Evolutionary conservation across 495 filamentous ascomycete genomes (phyloP), one percentile per base, ranked within the genome.

Genomic region (Xylona heveae): DNA sequence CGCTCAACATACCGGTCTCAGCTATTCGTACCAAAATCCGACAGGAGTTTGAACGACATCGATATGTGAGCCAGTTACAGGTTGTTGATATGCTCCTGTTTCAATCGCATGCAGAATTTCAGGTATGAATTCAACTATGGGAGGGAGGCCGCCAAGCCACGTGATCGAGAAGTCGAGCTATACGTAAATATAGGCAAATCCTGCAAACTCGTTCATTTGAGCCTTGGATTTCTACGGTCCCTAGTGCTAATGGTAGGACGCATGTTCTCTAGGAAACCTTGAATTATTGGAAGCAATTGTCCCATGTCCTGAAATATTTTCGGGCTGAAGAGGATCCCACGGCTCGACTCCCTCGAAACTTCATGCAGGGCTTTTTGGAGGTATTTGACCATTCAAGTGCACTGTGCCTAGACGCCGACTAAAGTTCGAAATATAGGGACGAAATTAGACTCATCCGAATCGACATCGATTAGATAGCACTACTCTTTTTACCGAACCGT

Each of bases 191-290:
- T 9, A 28, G 19, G 12, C 18, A 21, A 7, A 25, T 20, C 3
- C 20, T 14, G 34, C 9, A 7, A 24, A 31, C 10, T 21, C 19
- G 2, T n/a, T n/a, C n/a, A n/a, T n/a, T n/a, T n/a, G n/a, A n/a
- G n/a, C n/a, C n/a, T n/a, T n/a, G n/a, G n/a, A n/a, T n/a, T n/a
- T n/a, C n/a, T n/a, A n/a, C n/a, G n/a, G n/a, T n/a, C n/a, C n/a
- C n/a, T n/a, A n/a, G n/a, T n/a, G n/a, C n/a, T n/a, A n/a, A n/a
- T n/a, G n/a, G n/a, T n/a, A n/a, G n/a, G n/a, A n/a, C n/a, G n/a
- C n/a, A n/a, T n/a, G n/a, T n/a, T n/a, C n/a, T n/a, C n/a, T n/a
- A 92, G 82, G 88, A 97, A 69, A 95, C 82, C 22, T 66, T 95
- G 60, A 97, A 95, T 57, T 97, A 75, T 68, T 97, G 90, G 88